Evolutionary conservation across 441 rosid genomes (phyloP).

Genomic region (Brassica hybrid): DNA sequence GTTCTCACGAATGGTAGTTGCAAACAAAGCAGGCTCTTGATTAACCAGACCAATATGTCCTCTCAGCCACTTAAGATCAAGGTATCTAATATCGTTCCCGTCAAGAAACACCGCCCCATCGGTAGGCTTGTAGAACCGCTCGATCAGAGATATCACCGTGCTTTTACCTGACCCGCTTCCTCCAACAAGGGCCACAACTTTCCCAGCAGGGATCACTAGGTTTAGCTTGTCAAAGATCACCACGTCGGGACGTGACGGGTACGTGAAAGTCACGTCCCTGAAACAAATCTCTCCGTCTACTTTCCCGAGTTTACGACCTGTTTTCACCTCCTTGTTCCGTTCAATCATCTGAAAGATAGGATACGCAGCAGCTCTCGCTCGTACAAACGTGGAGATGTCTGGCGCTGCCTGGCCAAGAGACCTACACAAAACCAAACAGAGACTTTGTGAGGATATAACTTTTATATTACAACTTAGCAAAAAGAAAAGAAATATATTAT

Average conservation of each 20-base stretch:
- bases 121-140: constrained; percentile 84
- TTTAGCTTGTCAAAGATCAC: constrained; percentile 61
- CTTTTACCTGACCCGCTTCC: constrained; percentile 98
- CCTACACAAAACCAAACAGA: constrained; percentile 44
- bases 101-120: constrained; percentile 69
- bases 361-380: constrained; percentile 87
- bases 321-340: constrained; percentile 57
- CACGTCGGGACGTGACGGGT: constrained; percentile 87
- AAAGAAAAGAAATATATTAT: too few species aligned
- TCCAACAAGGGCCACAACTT: constrained; percentile 89
- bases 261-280: constrained; percentile 68
- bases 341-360: constrained; percentile 91
- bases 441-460: too few species aligned
- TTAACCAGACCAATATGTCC: constrained; percentile 88
- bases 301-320: constrained; percentile 55
- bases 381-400: constrained; percentile 70
- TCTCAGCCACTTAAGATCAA: constrained; percentile 89
- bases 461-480: too few species aligned
- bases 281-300: constrained; percentile 72
- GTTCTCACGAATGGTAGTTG: constrained; percentile 81
- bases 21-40: constrained; percentile 93
- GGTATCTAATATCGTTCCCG: constrained; percentile 60
- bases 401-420: constrained; percentile 93
- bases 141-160: constrained; percentile 80
- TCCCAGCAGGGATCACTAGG: constrained; percentile 74